phyloP scores from a whole-genome alignment of 495 filamentous ascomycete genomes.

The Penicillium silybi region DNA sequence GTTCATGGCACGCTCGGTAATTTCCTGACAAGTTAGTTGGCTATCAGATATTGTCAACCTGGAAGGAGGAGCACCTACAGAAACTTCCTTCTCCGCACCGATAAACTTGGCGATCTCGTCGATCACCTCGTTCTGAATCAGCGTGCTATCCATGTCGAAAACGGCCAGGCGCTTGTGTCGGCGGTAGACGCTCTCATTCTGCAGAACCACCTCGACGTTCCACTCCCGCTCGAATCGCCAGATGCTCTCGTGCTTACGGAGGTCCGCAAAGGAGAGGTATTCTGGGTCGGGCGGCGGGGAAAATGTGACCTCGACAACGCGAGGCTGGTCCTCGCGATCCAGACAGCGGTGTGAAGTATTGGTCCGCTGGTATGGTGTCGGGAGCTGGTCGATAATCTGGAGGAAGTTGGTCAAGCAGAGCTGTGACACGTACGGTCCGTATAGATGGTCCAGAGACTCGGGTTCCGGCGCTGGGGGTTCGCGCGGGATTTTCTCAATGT shows the following conservation, averaged over 20 bases:
- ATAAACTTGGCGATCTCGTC: conserved; percentile 85
- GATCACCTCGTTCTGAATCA: conserved; percentile 95
- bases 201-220: conserved; percentile 78
- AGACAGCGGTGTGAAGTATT: conserved; percentile 69
- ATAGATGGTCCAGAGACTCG: conserved; percentile 71
- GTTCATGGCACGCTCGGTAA: conserved; percentile 91
- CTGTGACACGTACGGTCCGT: conserved; percentile 72
- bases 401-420: conserved; percentile 80
- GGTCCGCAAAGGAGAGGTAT: conserved; percentile 63
- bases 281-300: conserved; percentile 62
- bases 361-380: conserved; percentile 54
- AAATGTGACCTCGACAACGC: conserved; percentile 67
- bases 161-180: conserved; percentile 76
- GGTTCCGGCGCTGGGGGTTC: conserved; percentile 61
- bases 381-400: conserved; percentile 67
- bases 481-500: conserved; percentile 65
- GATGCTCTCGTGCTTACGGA: conserved; percentile 74
- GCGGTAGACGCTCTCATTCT: conserved; percentile 66
- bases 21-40: conserved; percentile 46
- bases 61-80: conserved; percentile 33
- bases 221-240: conserved; percentile 81
- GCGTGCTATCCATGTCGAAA: conserved; percentile 97
- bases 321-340: conserved; percentile 56
- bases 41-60: conserved; percentile 1
- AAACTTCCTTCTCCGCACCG: conserved; percentile 65